phyloP scores from a whole-genome alignment of 2,329 filamentous ascomycete species.

The Calonectria pseudoreteaudii region DNA sequence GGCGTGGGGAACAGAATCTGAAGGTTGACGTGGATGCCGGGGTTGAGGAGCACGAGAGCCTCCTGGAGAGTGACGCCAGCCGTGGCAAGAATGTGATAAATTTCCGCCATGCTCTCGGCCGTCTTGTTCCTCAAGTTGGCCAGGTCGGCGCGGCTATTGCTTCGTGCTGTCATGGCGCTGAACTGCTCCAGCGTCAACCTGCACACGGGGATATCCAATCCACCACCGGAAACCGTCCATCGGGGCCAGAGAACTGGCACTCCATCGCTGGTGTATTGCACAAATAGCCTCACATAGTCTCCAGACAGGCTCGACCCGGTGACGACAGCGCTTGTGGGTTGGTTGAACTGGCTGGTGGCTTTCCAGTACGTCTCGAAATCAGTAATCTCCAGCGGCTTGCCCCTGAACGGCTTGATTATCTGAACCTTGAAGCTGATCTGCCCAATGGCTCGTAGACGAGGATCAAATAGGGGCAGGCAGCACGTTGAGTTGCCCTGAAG shows the following conservation, averaged over 20 bases:
- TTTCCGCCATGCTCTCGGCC: conserved; percentile 68
- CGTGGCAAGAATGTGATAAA: conserved; percentile 78
- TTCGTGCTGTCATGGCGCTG: conserved; percentile 60
- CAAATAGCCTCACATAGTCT: conserved; percentile 92
- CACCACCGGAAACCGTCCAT: conserved; percentile 82
- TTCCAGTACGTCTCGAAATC: conserved; percentile 99
- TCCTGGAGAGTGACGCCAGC: conserved; percentile 86
- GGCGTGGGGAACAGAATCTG: conserved; percentile 88
- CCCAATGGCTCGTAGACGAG: conserved; percentile 89
- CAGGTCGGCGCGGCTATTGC: conserved; percentile 58
- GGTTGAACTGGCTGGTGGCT: conserved; percentile 91
- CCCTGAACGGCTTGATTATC: conserved; percentile 95
- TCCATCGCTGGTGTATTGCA: conserved; percentile 90
- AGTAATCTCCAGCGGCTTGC: conserved; percentile 93
- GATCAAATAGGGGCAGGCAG: conserved; percentile 92
- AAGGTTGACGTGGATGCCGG: conserved; percentile 88
- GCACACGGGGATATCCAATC: conserved; percentile 84
- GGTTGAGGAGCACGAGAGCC: conserved; percentile 79
- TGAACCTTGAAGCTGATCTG: conserved; percentile 95
- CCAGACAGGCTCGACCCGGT: conserved; percentile 95
- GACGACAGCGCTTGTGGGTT: conserved; percentile 83
- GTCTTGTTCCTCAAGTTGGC: conserved; percentile 58
- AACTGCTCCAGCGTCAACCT: conserved; percentile 83
- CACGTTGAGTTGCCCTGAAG: conserved; percentile 81
- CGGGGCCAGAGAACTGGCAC: conserved; percentile 88